A percentile compares a stretch with the other conserved stretches of the same genome.
phyloP scores from a whole-genome alignment of 2,329 filamentous ascomycete species.

The Calonectria honghensis region DNA sequence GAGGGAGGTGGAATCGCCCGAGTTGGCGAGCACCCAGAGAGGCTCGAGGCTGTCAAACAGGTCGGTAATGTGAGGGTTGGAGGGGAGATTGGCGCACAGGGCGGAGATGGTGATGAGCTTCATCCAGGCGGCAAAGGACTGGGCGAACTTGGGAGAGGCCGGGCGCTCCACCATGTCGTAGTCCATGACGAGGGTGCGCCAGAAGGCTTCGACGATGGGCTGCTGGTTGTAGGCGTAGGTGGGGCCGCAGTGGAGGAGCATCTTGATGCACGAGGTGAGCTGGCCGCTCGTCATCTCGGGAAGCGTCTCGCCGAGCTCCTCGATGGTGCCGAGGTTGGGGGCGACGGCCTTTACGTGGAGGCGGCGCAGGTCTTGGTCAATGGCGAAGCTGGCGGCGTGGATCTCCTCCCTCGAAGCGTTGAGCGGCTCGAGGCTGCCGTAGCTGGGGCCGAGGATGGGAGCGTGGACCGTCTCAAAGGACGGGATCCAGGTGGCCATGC shows the following conservation, averaged over 20 bases:
- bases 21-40: conserved; percentile 50
- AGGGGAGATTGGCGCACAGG: conserved; percentile 23
- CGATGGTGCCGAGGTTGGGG: conserved; percentile 47
- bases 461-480: conserved; percentile 47
- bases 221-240: conserved; percentile 48
- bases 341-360: conserved; percentile 44
- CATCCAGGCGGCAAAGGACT: conserved; percentile 46
- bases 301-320: conserved; percentile 43
- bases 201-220: conserved; percentile 54
- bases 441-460: conserved; percentile 44
- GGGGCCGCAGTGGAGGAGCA: conserved; percentile 49
- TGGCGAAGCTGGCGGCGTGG: conserved; percentile 30
- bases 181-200: conserved; percentile 54
- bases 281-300: conserved; percentile 34
- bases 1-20: conserved; percentile 42
- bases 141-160: conserved; percentile 40
- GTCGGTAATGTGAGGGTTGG: conserved; percentile 41
- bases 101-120: conserved; percentile 41
- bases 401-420: conserved; percentile 28
- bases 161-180: conserved; percentile 47
- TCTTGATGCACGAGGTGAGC: conserved; percentile 44
- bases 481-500: conserved; percentile 48
- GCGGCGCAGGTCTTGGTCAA: conserved; percentile 32
- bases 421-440: conserved; percentile 38
- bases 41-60: conserved; percentile 48